A percentile compares a stretch with the other conserved stretches of the same genome.
Evolutionary conservation across 345 rosid genomes (phyloP).

Genomic region (Barbarea vulgaris): DNA sequence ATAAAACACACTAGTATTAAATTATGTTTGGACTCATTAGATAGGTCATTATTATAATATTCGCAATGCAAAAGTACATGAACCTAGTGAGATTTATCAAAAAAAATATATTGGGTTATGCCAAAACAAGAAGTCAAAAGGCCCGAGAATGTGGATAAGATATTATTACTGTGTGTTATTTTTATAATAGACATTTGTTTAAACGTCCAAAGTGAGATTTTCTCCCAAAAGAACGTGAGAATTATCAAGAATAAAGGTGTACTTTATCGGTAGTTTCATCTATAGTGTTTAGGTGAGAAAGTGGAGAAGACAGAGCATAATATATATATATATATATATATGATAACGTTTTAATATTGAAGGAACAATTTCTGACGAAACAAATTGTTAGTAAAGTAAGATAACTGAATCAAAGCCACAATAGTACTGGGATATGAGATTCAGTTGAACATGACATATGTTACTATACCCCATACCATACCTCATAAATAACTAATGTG

Average conservation of each 20-base stretch:
- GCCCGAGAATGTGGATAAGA: conserved; percentile 23
- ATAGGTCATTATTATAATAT: conserved; percentile 5
- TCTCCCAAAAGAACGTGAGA: not conserved
- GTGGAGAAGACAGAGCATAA: not conserved
- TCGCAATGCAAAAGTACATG: conserved; percentile 33
- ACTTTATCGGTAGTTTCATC: not conserved
- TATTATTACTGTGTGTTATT: not conserved
- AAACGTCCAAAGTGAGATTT: not conserved
- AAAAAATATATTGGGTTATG: not conserved
- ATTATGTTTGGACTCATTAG: conserved; percentile 8
- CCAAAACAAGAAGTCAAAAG: conserved; percentile 25
- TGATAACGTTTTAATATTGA: not conserved
- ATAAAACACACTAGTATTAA: not conserved
- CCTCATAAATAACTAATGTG: not conserved
- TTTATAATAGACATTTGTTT: not conserved
- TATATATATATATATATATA: no score
- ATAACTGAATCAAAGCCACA: not conserved
- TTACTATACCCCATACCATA: not conserved
- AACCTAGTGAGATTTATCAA: conserved; percentile 25
- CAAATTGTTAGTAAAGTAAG: not conserved
- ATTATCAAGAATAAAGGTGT: not conserved
- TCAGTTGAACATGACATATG: not conserved
- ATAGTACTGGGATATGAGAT: not conserved
- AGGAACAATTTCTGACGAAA: not conserved
- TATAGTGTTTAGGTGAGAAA: conserved; percentile 1